Conservation (phyloP, 768 basidiomycete genomes). For the Suillus lakei region DNA sequence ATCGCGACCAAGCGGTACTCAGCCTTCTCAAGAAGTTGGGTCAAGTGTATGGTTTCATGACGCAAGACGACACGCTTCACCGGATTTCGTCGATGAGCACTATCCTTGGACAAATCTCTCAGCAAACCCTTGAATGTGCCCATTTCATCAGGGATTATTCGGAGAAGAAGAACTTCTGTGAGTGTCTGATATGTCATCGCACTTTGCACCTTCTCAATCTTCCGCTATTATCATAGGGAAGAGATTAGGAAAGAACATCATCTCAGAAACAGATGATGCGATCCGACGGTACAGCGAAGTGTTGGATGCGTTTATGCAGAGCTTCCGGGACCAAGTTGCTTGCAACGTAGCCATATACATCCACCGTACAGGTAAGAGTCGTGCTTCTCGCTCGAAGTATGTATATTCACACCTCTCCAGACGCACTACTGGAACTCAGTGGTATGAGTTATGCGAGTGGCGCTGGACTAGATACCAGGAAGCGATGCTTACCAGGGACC, state of each 20-base stretch:
- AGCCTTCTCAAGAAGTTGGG: too few relatives aligned
- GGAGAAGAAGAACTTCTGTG: too few relatives aligned
- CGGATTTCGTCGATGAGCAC: too few relatives aligned
- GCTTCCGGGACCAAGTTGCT: neutral
- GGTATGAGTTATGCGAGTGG: neutral
- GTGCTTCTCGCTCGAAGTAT: neutral
- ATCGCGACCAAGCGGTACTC: too few relatives aligned
- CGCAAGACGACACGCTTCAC: too few relatives aligned
- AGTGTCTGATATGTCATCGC: too few relatives aligned
- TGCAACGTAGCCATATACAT: neutral
- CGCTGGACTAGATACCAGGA: neutral
- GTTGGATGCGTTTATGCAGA: conserved; percentile 5
- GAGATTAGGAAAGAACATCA: conserved; percentile 1
- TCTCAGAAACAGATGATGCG: neutral
- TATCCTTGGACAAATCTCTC: too few relatives aligned
- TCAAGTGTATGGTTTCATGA: too few relatives aligned
- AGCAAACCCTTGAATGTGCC: too few relatives aligned
- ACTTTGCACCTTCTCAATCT: too few relatives aligned
- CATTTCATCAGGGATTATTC: too few relatives aligned
- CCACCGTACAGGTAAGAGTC: neutral
- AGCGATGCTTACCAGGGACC: conserved; percentile 23
- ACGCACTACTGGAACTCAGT: neutral
- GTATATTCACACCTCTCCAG: neutral
- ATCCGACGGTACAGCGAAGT: neutral
- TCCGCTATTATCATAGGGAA: too few relatives aligned